These are phyloP conservation scores for Alectoria sarmentosa DNA, from an alignment of 495 filamentous ascomycete genomes.

Conservation along the genomic window DNA sequence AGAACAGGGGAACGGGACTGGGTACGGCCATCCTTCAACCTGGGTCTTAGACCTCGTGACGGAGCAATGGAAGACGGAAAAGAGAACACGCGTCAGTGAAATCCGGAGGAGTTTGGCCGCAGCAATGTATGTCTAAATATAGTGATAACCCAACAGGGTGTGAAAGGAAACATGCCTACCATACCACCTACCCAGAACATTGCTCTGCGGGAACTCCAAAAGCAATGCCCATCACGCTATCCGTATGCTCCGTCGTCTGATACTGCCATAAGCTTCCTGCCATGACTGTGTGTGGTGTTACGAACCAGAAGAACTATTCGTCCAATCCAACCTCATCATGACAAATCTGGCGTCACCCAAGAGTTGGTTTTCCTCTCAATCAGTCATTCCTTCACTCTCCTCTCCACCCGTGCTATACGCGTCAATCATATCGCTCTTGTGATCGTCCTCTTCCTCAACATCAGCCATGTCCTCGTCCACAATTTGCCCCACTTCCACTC, in stretches of 20 bases:
- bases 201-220: background rate
- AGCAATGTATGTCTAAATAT: too few relatives aligned
- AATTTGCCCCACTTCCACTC: conserved; percentile 1
- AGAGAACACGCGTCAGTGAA: too few relatives aligned
- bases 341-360: background rate
- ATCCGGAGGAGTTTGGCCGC: too few relatives aligned
- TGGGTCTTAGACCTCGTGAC: too few relatives aligned
- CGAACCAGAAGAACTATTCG: background rate
- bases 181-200: background rate
- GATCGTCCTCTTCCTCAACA: conserved; percentile 18
- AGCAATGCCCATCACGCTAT: background rate
- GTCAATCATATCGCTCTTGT: conserved; percentile 5
- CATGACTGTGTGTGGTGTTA: background rate
- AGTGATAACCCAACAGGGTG: too few relatives aligned
- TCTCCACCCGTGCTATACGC: conserved; percentile 4
- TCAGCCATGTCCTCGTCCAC: conserved; percentile 25
- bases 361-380: conserved; percentile 9
- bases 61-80: too few relatives aligned
- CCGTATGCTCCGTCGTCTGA: background rate
- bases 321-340: background rate
- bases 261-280: background rate
- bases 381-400: conserved; percentile 21
- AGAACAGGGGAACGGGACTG: too few relatives aligned
- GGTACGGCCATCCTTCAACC: too few relatives aligned
- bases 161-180: background rate